Percentiles rank a stretch among this genome's conserved stretches.
Conservation (phyloP, 2,329 filamentous ascomycete species). For the Neopestalotiopsis clavispora region DNA sequence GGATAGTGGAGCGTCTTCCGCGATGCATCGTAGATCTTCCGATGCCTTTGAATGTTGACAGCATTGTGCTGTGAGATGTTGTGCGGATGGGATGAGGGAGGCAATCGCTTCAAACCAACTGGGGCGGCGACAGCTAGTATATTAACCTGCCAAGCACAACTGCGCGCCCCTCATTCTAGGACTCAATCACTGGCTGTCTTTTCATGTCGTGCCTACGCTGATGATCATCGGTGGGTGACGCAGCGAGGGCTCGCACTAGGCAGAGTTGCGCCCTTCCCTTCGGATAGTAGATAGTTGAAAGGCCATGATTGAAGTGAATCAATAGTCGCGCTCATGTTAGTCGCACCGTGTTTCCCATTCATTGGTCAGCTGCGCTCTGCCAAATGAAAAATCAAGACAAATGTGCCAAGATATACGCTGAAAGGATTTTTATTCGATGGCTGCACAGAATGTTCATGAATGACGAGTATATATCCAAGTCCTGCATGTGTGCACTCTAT, state of each 20-base stretch:
- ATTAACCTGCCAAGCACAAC: not conserved
- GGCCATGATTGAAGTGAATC: not conserved
- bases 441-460: not conserved
- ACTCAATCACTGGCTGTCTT: not conserved
- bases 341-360: constrained; percentile 7
- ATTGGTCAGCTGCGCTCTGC: constrained; percentile 2
- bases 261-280: not conserved
- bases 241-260: not conserved
- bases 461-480: not conserved
- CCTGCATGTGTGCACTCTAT: not conserved
- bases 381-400: constrained; percentile 13
- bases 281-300: not conserved
- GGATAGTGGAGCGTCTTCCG: too few relatives aligned
- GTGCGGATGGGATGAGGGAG: not conserved
- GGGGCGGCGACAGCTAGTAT: not conserved
- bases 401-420: not conserved
- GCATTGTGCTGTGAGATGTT: too few relatives aligned
- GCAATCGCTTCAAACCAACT: not conserved
- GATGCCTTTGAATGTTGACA: too few relatives aligned
- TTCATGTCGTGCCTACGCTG: not conserved
- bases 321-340: not conserved
- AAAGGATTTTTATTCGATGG: not conserved
- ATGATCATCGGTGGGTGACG: not conserved
- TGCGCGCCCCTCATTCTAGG: not conserved
- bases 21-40: too few relatives aligned